Conservation (phyloP, 768 basidiomycete species). For the Russula sp. region DNA sequence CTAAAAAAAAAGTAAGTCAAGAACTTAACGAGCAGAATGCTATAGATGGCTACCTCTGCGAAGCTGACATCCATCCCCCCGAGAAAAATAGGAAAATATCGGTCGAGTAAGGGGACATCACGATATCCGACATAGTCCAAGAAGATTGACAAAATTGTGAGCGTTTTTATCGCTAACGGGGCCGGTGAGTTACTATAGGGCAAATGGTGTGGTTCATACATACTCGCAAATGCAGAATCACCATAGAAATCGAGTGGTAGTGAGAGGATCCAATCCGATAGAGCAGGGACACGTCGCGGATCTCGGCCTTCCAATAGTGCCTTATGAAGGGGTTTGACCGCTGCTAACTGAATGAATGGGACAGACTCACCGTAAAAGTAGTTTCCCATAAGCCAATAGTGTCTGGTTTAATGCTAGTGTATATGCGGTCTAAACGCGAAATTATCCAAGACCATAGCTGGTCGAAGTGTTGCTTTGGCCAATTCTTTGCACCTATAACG, state of each 20-base stretch:
- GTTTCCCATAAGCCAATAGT: slow-evolving; percentile 75
- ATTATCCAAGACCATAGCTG: slow-evolving; percentile 73
- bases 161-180: slow-evolving; percentile 66
- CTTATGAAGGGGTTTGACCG: slow-evolving; percentile 23
- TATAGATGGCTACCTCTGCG: slow-evolving; percentile 58
- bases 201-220: slow-evolving; percentile 34
- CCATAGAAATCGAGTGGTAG: slow-evolving; percentile 79
- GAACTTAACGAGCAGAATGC: neutral
- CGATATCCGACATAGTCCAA: slow-evolving; percentile 64
- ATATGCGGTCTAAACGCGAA: slow-evolving; percentile 58
- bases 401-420: slow-evolving; percentile 79
- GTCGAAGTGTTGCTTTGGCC: slow-evolving; percentile 54
- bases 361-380: slow-evolving; percentile 51
- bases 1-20: slow-evolving; percentile 6
- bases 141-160: slow-evolving; percentile 62
- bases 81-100: slow-evolving; percentile 68
- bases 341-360: neutral
- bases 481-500: slow-evolving; percentile 74
- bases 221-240: slow-evolving; percentile 86
- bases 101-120: slow-evolving; percentile 63
- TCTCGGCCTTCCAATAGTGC: slow-evolving; percentile 62
- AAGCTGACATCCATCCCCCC: slow-evolving; percentile 78
- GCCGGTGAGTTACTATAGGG: slow-evolving; percentile 11
- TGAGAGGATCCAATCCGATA: slow-evolving; percentile 74
- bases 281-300: slow-evolving; percentile 67